Percentiles rank a stretch among this genome's conserved stretches.
Evolutionary conservation across 768 basidiomycete genomes (phyloP).

Genomic region (Guyanaporus albipodus): DNA sequence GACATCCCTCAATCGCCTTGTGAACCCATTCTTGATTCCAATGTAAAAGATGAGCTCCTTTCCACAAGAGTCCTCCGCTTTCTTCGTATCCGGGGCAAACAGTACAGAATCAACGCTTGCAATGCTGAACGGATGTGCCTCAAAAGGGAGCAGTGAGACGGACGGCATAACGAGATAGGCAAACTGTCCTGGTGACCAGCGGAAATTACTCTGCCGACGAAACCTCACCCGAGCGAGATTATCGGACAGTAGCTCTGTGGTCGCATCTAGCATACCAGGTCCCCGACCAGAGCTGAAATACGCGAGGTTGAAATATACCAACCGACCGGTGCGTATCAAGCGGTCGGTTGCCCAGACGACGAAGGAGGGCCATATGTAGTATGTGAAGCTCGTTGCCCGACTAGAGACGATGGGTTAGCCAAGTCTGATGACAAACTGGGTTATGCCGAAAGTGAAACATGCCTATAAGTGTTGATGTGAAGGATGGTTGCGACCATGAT

Average conservation of each 20-base stretch:
- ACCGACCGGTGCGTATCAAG: slow-evolving; percentile 39
- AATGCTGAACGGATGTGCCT: slow-evolving; percentile 60
- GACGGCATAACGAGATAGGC: slow-evolving; percentile 47
- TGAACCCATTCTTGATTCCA: slow-evolving; percentile 54
- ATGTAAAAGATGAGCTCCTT: slow-evolving; percentile 52
- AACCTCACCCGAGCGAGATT: slow-evolving; percentile 45
- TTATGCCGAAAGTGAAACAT: slow-evolving; percentile 26
- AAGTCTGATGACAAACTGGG: not conserved
- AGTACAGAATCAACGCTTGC: slow-evolving; percentile 33
- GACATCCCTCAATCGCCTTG: slow-evolving; percentile 38
- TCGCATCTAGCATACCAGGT: slow-evolving; percentile 29
- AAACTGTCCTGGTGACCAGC: slow-evolving; percentile 49
- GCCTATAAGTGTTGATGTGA: slow-evolving; percentile 34
- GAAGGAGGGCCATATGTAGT: slow-evolving; percentile 48
- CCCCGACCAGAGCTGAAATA: slow-evolving; percentile 29
- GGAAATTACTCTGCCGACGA: slow-evolving; percentile 41
- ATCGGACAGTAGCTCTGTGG: slow-evolving; percentile 39
- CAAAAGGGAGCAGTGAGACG: slow-evolving; percentile 40
- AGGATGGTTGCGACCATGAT: slow-evolving; percentile 37
- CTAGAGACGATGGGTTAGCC: slow-evolving; percentile 13
- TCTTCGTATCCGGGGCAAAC: slow-evolving; percentile 5
- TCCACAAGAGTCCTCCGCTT: slow-evolving; percentile 4
- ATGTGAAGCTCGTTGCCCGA: slow-evolving; percentile 9
- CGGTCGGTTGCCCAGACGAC: slow-evolving; percentile 54
- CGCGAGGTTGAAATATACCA: slow-evolving; percentile 40